A percentile compares a stretch with the other conserved stretches of the same genome.
Conservation (phyloP, 768 basidiomycete species). For the Tephrocybe sp. region DNA sequence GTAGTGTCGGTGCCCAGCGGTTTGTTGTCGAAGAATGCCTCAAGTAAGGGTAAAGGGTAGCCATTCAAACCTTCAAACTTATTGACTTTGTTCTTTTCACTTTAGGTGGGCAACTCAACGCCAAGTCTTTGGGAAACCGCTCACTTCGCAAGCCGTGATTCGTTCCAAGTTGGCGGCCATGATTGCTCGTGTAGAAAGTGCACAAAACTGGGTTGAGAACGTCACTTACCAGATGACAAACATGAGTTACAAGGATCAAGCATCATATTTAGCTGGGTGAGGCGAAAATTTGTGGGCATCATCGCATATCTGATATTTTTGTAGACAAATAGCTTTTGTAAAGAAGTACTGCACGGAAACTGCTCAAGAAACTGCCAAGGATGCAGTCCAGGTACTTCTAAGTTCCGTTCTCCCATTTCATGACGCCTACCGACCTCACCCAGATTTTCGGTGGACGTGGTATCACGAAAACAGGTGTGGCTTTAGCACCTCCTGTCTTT, state of each 20-base stretch:
- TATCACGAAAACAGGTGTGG: constrained; percentile 44
- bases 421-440: neutral
- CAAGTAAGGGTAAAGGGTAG: constrained; percentile 52
- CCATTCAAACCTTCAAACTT: neutral
- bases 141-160: constrained; percentile 81
- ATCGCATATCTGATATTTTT: neutral
- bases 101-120: constrained; percentile 81
- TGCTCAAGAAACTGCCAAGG: constrained; percentile 63
- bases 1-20: constrained; percentile 38
- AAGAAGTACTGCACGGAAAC: constrained; percentile 64
- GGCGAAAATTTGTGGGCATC: constrained; percentile 4
- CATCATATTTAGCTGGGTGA: constrained; percentile 69
- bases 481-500: neutral
- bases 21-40: constrained; percentile 75
- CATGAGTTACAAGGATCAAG: constrained; percentile 80
- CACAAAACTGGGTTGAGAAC: constrained; percentile 81
- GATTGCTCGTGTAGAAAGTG: constrained; percentile 70
- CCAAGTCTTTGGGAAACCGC: constrained; percentile 86
- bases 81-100: neutral
- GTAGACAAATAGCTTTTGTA: constrained; percentile 65
- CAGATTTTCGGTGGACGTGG: constrained; percentile 86
- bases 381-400: constrained; percentile 35
- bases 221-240: constrained; percentile 86
- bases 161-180: constrained; percentile 84
- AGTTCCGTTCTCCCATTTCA: neutral